Conservation (phyloP, 306 rosid genomes). For the Sophora flavescens region DNA sequence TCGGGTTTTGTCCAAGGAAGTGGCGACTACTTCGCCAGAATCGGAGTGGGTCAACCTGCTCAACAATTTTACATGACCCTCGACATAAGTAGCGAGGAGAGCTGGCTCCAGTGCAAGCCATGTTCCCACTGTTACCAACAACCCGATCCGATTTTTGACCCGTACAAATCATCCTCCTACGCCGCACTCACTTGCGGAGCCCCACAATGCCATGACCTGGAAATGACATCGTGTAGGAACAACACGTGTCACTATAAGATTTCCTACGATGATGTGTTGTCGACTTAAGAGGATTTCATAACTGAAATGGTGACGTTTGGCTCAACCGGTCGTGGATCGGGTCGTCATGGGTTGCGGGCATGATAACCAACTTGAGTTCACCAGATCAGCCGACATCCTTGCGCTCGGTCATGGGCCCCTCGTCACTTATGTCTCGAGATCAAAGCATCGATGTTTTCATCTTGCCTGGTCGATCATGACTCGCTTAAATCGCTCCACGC, state of each 20-base stretch:
- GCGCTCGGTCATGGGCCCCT: slow-evolving; percentile 72
- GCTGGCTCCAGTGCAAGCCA: slow-evolving; percentile 84
- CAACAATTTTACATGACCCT: slow-evolving; percentile 58
- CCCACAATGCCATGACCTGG: slow-evolving; percentile 50
- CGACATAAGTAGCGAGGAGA: slow-evolving; percentile 78
- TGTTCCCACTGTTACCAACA: slow-evolving; percentile 71
- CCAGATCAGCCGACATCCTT: slow-evolving; percentile 64
- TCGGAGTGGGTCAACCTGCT: slow-evolving; percentile 68
- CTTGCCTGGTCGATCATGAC: slow-evolving; percentile 74
- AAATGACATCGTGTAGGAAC: slow-evolving; percentile 44
- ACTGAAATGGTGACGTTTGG: slow-evolving; percentile 73
- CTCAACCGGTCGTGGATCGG: slow-evolving; percentile 40
- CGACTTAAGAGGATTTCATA: slow-evolving; percentile 56
- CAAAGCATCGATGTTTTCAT: slow-evolving; percentile 69
- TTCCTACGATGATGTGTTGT: slow-evolving; percentile 68
- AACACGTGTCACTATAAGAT: slow-evolving; percentile 63
- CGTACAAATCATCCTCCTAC: slow-evolving; percentile 56
- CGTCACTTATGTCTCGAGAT: slow-evolving; percentile 59
- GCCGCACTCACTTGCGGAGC: slow-evolving; percentile 51
- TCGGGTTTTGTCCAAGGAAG: slow-evolving; percentile 57
- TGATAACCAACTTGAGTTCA: slow-evolving; percentile 64
- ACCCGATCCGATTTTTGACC: slow-evolving; percentile 70
- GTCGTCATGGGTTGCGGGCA: slow-evolving; percentile 77
- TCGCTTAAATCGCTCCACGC: slow-evolving; percentile 60
- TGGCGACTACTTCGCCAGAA: slow-evolving; percentile 70